phyloP scores from a whole-genome alignment of 768 basidiomycete species.

The Phanerochaete sordida region DNA sequence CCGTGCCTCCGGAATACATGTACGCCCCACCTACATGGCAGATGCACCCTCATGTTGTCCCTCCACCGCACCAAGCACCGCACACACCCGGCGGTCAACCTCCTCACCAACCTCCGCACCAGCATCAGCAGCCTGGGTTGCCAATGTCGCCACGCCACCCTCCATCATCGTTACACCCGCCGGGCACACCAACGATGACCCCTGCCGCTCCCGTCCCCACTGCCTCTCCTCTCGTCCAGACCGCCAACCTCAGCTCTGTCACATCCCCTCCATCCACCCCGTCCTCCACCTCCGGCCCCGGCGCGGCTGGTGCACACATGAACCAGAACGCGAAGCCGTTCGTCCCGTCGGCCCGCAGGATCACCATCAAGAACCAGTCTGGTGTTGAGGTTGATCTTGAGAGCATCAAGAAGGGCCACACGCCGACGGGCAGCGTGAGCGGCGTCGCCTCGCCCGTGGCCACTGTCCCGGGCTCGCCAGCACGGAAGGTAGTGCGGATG shows the following conservation, averaged over 20 bases:
- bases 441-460: slow-evolving; percentile 31
- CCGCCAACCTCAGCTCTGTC: slow-evolving; percentile 44
- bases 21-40: slow-evolving; percentile 30
- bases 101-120: slow-evolving; percentile 41
- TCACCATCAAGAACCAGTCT: slow-evolving; percentile 55
- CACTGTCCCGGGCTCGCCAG: slow-evolving; percentile 35
- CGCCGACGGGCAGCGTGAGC: slow-evolving; percentile 25
- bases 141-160: slow-evolving; percentile 68
- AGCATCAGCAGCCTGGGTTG: slow-evolving; percentile 43
- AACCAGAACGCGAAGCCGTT: slow-evolving; percentile 66
- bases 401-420: slow-evolving; percentile 43
- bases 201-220: slow-evolving; percentile 55
- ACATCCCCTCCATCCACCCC: slow-evolving; percentile 72
- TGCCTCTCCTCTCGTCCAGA: slow-evolving; percentile 37
- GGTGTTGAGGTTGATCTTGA: slow-evolving; percentile 65
- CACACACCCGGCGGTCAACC: slow-evolving; percentile 11
- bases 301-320: slow-evolving; percentile 37
- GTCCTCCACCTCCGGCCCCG: slow-evolving; percentile 41
- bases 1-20: slow-evolving; percentile 45
- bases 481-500: slow-evolving; percentile 47
- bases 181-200: slow-evolving; percentile 65
- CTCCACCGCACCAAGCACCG: slow-evolving; percentile 34
- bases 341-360: slow-evolving; percentile 53
- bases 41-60: slow-evolving; percentile 29
- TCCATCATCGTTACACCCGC: slow-evolving; percentile 46